Evolutionary conservation across 805 yeast species (phyloP), one percentile per base, ranked within the genome.

Genomic region (Zygotorulaspora florentina): DNA sequence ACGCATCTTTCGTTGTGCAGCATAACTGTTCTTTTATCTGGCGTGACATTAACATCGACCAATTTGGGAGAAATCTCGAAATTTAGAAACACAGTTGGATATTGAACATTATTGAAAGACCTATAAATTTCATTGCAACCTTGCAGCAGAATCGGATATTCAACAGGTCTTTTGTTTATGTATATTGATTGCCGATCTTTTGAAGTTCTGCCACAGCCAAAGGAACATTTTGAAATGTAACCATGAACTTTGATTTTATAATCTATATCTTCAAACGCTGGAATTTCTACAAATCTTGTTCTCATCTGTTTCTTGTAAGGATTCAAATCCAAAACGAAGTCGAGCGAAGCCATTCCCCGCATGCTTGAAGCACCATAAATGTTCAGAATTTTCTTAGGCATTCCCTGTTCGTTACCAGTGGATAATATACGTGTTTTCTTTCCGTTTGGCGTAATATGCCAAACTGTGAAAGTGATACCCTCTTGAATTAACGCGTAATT

Each of bases 41-140:
- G 98, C 0, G 96, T 83, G 1, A 93, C 85, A 64, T 93, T 93
- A 15, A 93, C 73, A 65, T 93, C 99, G n/a, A 83, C 49, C 31
- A 71, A 68, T 20, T 59, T 55, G 0, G 85, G 71, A 34, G 76
- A 73, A 5, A 87, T 59, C 11, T 58, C 56, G 16, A 93, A 53
- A 62, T 93, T 73, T 2, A 87, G 55, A 2, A 88, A 71, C 40
- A 85, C 71, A 9, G 80, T 77, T 0, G 98, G 98, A 42, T 61
- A 74, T 57, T 89, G 96, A 3, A 81, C 70, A 55, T 79, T 75
- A 53, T 89, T 90, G 63, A 76, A 87, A 30, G 73, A 71, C 51
- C 78, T 80, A 67, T 87, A 93, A 1, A 79, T 75, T 47, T 89
- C 96, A 51, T 83, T 87, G 13, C 88, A 64, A 16, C 81, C 67